Conservation (phyloP, 129 eudicot genomes). For the Flaveria trinervia region DNA sequence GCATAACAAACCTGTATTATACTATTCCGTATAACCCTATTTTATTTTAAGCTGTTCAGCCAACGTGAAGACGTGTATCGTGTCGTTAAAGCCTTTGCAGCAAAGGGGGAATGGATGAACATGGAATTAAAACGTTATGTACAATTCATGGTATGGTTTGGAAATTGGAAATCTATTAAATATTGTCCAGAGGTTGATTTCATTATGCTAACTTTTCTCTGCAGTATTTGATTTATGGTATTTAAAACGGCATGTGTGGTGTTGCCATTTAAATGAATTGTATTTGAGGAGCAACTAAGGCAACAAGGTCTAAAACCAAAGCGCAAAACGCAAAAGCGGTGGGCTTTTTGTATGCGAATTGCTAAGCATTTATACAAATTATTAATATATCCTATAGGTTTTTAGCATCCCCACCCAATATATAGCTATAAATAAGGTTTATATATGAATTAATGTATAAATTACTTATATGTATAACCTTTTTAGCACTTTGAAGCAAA, state of each 20-base stretch:
- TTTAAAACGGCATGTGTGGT: neutral
- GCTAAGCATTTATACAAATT: too few relatives aligned
- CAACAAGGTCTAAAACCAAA: too few relatives aligned
- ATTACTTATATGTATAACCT: too few relatives aligned
- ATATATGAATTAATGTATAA: too few relatives aligned
- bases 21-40: constrained; percentile 10
- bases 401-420: too few relatives aligned
- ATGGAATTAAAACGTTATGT: constrained; percentile 64
- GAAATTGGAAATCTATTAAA: constrained; percentile 1
- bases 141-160: constrained; percentile 67
- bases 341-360: too few relatives aligned
- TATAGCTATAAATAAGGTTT: too few relatives aligned
- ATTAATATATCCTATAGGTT: too few relatives aligned
- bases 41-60: constrained; percentile 47
- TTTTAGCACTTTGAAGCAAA: too few relatives aligned
- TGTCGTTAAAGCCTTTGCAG: constrained; percentile 74
- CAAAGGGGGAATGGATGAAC: constrained; percentile 67
- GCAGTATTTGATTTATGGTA: neutral
- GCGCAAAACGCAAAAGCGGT: too few relatives aligned
- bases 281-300: constrained; percentile 13
- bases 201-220: neutral
- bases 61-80: constrained; percentile 92
- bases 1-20: neutral
- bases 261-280: constrained; percentile 1
- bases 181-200: neutral